Evolutionary conservation across 108 stramenopile genomes (phyloP).

Genomic region (Hondaea fermentalgiana): DNA sequence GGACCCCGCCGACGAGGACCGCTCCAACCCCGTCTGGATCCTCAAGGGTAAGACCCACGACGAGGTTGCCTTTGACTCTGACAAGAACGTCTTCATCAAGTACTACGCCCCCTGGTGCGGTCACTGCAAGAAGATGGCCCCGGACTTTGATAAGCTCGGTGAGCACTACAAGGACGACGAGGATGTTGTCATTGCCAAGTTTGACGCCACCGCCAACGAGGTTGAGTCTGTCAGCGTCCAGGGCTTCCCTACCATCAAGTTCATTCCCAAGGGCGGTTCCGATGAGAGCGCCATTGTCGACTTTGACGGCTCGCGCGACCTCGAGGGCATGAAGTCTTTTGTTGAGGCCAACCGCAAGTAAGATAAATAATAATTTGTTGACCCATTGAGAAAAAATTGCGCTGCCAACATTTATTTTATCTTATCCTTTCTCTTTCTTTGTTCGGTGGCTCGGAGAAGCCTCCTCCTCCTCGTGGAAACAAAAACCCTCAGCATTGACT

Average conservation of each 20-base stretch:
- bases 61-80: slow-evolving; percentile 24
- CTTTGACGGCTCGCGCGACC: slow-evolving; percentile 45
- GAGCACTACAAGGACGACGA: slow-evolving; percentile 32
- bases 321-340: slow-evolving; percentile 39
- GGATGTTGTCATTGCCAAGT: slow-evolving; percentile 52
- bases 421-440: no score
- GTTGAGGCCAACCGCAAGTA: slow-evolving; percentile 37
- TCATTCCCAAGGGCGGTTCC: slow-evolving; percentile 40
- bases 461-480: no score
- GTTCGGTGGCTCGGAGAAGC: no score
- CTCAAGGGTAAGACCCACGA: slow-evolving; percentile 39
- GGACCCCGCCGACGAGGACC: slow-evolving; percentile 37
- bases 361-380: background rate
- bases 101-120: slow-evolving; percentile 72
- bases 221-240: slow-evolving; percentile 45
- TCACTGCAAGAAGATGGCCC: slow-evolving; percentile 60
- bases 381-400: no score
- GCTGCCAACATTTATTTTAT: no score
- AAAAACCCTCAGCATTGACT: no score
- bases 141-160: slow-evolving; percentile 49
- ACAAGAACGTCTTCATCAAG: slow-evolving; percentile 59
- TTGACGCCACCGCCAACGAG: slow-evolving; percentile 60
- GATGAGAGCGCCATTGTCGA: slow-evolving; percentile 26
- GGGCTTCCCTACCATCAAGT: slow-evolving; percentile 57
- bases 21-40: slow-evolving; percentile 32